Conservation (phyloP, 768 basidiomycete genomes). For the Lentinula boryana region DNA sequence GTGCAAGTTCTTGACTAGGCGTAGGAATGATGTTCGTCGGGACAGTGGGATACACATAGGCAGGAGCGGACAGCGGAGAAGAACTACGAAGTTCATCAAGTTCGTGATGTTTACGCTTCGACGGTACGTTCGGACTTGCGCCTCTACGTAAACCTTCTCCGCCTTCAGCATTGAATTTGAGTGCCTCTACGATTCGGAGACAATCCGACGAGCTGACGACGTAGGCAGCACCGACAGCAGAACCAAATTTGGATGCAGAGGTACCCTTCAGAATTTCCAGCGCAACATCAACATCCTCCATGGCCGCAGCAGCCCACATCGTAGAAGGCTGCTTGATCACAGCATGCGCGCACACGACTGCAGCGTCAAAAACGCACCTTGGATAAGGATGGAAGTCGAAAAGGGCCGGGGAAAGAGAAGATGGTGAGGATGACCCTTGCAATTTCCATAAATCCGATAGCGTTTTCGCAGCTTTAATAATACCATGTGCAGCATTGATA, state of each 20-base stretch:
- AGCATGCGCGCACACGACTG: slow-evolving; percentile 58
- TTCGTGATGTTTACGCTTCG: slow-evolving; percentile 39
- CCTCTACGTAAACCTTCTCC: slow-evolving; percentile 2
- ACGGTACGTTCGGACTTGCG: slow-evolving; percentile 10
- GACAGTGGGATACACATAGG: slow-evolving; percentile 6
- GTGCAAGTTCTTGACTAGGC: not conserved
- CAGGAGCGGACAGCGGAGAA: not conserved
- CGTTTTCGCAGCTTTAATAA: slow-evolving; percentile 46
- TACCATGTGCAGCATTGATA: slow-evolving; percentile 59
- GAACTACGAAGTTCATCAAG: slow-evolving; percentile 16
- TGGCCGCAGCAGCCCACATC: slow-evolving; percentile 41
- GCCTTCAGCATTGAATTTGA: not conserved
- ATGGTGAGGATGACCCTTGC: not conserved
- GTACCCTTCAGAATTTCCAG: slow-evolving; percentile 36
- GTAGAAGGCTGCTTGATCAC: slow-evolving; percentile 46
- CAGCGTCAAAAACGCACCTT: slow-evolving; percentile 60
- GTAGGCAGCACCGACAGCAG: slow-evolving; percentile 23
- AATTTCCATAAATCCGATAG: slow-evolving; percentile 35
- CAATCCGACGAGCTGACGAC: slow-evolving; percentile 22
- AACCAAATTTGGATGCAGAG: slow-evolving; percentile 15
- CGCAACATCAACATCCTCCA: slow-evolving; percentile 38
- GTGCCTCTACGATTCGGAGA: slow-evolving; percentile 18
- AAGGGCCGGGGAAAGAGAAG: slow-evolving; percentile 29
- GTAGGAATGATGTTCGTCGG: not conserved
- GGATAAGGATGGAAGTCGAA: slow-evolving; percentile 57